Evolutionary conservation across 73 alveolate species (phyloP), one percentile per base, ranked within the genome.

Genomic region (Tetrahymena thermophila): DNA sequence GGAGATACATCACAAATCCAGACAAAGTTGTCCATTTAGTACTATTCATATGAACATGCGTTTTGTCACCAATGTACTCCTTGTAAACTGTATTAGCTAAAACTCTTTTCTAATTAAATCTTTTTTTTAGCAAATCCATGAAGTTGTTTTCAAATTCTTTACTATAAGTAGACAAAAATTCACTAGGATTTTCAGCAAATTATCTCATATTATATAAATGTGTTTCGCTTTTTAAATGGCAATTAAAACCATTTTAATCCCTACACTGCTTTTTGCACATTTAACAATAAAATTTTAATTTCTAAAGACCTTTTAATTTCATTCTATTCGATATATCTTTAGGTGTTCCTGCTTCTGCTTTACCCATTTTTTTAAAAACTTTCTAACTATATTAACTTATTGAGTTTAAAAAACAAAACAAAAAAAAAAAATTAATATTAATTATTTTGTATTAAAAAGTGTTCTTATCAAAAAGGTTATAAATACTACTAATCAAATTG

Each of bases 21-120:
- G 71, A 6, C 19, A 94, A 37, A 17, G 94, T 58, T 23, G 96
- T 55, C 96, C 96, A 94, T 43, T 57, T 56, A 35, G 96, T 94
- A 40, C 93, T 25, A 71, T 71, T 94, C 96, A 94, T 94, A 58
- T 94, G 96, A 9, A 94, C 96, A 83, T 94, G 96, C 13, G 34
- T 38, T 58, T 94, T 93, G 25, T 94, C 96, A 21, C 93, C 93
- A 35, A 94, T 94, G 35, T 83, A 28, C 43, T 94, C 96, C 38
- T 94, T 93, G 25, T 94, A 94, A 34, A 94, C 94, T 35, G 96
- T 34, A 37, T 94, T 94, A 28, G 96, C 96, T 34, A 94, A 34
- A 0, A 83, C 96, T 58, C 94, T 56, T 40, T 58, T 94, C 7
- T 71, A 21, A 56, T 93, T 93, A 71, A 57, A 94, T 58, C 94